Evolutionary conservation across 306 rosid species (phyloP).

Genomic region (Purshia tridentata): DNA sequence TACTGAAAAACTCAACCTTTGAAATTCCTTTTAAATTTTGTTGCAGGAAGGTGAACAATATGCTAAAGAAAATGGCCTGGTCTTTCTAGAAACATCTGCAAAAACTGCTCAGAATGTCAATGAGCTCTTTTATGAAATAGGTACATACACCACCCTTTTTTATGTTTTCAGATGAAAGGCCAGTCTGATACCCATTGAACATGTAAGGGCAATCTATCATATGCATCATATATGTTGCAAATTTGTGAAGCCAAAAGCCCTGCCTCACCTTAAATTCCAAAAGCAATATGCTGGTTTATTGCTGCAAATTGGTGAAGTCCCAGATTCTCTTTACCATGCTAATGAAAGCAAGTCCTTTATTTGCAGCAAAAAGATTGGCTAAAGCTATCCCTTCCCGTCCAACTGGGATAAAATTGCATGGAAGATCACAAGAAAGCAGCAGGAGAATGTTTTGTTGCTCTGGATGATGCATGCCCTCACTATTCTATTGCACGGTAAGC

Average conservation of each 20-base stretch:
- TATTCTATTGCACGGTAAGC: conserved; percentile 11
- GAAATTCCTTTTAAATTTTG: conserved; percentile 5
- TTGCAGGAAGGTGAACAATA: conserved; percentile 75
- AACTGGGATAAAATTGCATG: conserved; percentile 60
- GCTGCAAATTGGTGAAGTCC: not conserved
- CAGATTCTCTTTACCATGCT: not conserved
- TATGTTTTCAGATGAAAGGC: no score
- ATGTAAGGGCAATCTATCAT: no score
- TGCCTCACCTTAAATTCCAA: no score
- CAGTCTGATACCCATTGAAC: no score
- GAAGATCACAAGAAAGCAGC: conserved; percentile 47
- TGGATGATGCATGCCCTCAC: conserved; percentile 24
- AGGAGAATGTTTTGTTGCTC: conserved; percentile 65
- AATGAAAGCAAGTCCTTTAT: conserved; percentile 5
- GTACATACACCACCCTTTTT: conserved; percentile 30
- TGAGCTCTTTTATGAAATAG: conserved; percentile 90
- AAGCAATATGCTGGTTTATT: not conserved
- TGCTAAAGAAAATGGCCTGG: conserved; percentile 71
- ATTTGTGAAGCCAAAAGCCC: no score
- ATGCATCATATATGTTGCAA: no score
- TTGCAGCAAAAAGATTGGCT: conserved; percentile 72
- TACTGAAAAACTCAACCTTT: not conserved
- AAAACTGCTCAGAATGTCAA: conserved; percentile 84
- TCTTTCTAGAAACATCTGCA: conserved; percentile 83
- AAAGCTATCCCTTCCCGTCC: conserved; percentile 69